phyloP scores from a whole-genome alignment of 192 early-diverging fungal genomes.

The Backusella mclennaniae region DNA sequence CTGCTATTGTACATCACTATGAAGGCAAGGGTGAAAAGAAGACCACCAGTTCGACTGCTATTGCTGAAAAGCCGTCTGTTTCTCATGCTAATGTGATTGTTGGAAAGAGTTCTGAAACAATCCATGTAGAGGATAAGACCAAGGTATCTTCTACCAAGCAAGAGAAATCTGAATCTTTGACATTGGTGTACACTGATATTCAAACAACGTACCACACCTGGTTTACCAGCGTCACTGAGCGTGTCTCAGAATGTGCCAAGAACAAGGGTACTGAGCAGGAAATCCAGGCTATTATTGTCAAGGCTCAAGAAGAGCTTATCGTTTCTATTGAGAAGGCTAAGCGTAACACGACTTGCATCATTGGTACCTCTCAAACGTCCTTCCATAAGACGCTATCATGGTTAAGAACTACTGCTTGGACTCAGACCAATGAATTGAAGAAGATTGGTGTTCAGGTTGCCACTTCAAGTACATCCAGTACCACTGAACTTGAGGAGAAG shows the following conservation, averaged over 20 bases:
- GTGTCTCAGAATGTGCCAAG: constrained; percentile 9
- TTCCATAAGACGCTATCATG: constrained; percentile 15
- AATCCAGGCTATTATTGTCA: not conserved
- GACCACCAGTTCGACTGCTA: not conserved
- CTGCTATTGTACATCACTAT: constrained; percentile 9
- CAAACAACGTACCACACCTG: constrained; percentile 4
- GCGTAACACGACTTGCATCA: not conserved
- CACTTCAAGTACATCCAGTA: not conserved
- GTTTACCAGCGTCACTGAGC: not conserved
- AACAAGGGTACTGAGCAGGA: constrained; percentile 3
- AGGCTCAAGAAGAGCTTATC: constrained; percentile 6
- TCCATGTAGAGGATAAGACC: constrained; percentile 1
- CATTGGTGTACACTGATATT: not conserved
- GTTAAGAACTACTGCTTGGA: constrained; percentile 7
- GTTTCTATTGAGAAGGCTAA: constrained; percentile 11
- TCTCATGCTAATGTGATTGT: constrained; percentile 8
- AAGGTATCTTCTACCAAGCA: not conserved
- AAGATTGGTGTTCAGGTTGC: not conserved
- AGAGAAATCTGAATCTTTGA: constrained; percentile 3
- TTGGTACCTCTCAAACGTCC: not conserved
- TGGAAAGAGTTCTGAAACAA: not conserved
- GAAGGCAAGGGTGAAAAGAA: constrained; percentile 18
- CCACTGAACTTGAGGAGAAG: not conserved
- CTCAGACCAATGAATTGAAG: constrained; percentile 11
- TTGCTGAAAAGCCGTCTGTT: constrained; percentile 2